Percentiles rank a stretch among this genome's conserved stretches.
These are phyloP conservation scores for Hyphopichia wangnamkhiaoensis DNA, from an alignment of 1,139 yeast species.

Conservation along the genomic window DNA sequence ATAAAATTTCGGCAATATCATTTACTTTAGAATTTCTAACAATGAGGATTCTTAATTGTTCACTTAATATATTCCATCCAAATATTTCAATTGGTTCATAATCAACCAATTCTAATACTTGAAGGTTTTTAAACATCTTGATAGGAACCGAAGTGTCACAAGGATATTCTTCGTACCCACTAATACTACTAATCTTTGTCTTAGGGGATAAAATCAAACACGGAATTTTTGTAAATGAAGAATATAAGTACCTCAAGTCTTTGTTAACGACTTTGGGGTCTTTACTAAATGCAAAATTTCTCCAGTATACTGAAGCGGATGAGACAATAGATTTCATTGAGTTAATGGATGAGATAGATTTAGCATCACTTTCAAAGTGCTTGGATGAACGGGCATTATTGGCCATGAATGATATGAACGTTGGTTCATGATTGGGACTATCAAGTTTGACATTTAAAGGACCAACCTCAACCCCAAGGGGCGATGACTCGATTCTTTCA, in stretches of 20 bases:
- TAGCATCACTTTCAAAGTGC: slow-evolving; percentile 56
- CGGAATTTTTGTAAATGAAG: slow-evolving; percentile 68
- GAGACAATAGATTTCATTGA: slow-evolving; percentile 60
- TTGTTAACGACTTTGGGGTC: slow-evolving; percentile 46
- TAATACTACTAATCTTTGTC: slow-evolving; percentile 54
- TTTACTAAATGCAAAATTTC: slow-evolving; percentile 35
- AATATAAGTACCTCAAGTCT: slow-evolving; percentile 58
- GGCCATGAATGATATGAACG: slow-evolving; percentile 54
- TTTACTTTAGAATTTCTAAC: slow-evolving; percentile 51
- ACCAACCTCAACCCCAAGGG: slow-evolving; percentile 59
- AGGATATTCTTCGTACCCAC: slow-evolving; percentile 69
- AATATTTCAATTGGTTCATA: slow-evolving; percentile 64
- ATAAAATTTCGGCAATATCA: slow-evolving; percentile 52
- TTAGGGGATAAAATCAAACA: slow-evolving; percentile 63
- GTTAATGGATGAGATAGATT: slow-evolving; percentile 62
- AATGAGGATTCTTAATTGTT: slow-evolving; percentile 55
- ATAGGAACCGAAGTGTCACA: slow-evolving; percentile 71
- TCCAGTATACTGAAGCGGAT: slow-evolving; percentile 47
- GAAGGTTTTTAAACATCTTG: slow-evolving; percentile 58
- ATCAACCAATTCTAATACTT: slow-evolving; percentile 60
- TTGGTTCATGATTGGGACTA: slow-evolving; percentile 58
- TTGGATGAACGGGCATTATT: slow-evolving; percentile 45
- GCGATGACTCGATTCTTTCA: slow-evolving; percentile 56
- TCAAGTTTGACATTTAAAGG: slow-evolving; percentile 62
- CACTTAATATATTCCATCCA: slow-evolving; percentile 65